Evolutionary conservation across 371 early-diverging fungal genomes (phyloP).

Genomic region (Rhizopus sp.): DNA sequence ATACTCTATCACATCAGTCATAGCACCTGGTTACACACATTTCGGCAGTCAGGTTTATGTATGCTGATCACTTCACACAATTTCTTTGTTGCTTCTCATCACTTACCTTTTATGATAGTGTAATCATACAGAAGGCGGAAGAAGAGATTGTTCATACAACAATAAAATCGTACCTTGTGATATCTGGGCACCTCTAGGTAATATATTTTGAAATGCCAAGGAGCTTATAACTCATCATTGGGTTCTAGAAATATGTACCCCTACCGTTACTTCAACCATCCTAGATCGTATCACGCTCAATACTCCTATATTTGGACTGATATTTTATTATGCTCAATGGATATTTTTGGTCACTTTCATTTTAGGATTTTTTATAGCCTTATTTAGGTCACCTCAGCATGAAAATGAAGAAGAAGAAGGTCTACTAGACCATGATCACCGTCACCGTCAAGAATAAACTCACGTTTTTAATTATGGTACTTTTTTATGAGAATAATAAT

Average conservation of each 20-base stretch:
- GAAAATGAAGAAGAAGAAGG: conserved; percentile 21
- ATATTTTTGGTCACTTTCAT: conserved; percentile 51
- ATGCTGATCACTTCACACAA: conserved; percentile 18
- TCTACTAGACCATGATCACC: conserved; percentile 13
- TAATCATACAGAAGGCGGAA: conserved; percentile 52
- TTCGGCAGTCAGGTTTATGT: conserved; percentile 73
- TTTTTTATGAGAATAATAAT: neutral
- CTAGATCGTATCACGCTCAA: conserved; percentile 56
- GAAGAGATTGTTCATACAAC: conserved; percentile 51
- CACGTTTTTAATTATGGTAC: conserved; percentile 3
- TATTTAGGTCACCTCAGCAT: conserved; percentile 33
- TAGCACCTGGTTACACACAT: conserved; percentile 70
- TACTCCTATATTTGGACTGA: conserved; percentile 56
- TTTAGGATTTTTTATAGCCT: conserved; percentile 35
- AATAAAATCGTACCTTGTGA: conserved; percentile 64
- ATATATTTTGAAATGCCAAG: conserved; percentile 8
- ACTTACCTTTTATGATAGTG: conserved; percentile 39
- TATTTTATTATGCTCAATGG: conserved; percentile 63
- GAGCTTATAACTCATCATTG: neutral
- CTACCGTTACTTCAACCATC: conserved; percentile 59
- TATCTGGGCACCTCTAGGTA: conserved; percentile 55
- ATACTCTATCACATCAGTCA: conserved; percentile 58
- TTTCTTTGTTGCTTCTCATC: neutral
- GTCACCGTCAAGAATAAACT: neutral
- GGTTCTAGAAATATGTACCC: conserved; percentile 58